Base-by-base conservation (phyloP, 768 basidiomycete genomes). In the Neoboletus magnificus region DNA sequence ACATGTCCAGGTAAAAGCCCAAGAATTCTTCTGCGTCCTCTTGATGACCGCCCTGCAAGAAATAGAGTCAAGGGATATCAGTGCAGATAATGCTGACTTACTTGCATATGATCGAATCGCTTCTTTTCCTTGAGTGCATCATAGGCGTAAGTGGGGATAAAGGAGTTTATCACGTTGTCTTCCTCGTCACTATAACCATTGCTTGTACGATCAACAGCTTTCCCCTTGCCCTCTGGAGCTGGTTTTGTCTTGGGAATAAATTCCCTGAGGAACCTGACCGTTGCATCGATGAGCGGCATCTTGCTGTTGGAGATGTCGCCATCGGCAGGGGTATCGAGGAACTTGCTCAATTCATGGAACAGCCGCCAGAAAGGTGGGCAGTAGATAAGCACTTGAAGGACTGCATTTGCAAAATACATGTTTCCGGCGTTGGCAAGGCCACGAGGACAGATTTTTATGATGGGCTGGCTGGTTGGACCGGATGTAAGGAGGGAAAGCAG, bases 1-100 rank as follows among this genome's bases (percentile, higher is more conserved):
- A 76, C 0, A 93, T 91, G 63, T 98, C 93, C 25, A 98, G 78
- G 74, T 92, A 96, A 74, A 97, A 98, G 4, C 96, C 96, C n/a
- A 98, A 77, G 71, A 97, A 98, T 72, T 99, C 96, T 71, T 99
- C 95, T 11, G 95, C 96, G 55, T 99, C 96, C 70, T 99, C 96
- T 74, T 99, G 96, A 55, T 93, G 91, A 0, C 94, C 94, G 36
- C 91, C 85, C 83, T 93, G 18, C 60, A 45, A 6, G 33, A 52
- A 36, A 41, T 63, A 50, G 20, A 49, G 16, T 47, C 29, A 27
- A 44, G 36, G 54, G 12, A 39, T 2, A 55, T n/a, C 9, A 15
- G 27, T 18, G 22, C 56, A 27, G 58, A 56, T 6, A 36, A 62
- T 30, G 40, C 22, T 2, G 3, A 80, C 86, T 63, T 60, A 92